Conservation (phyloP, 495 filamentous ascomycete species). For the Hyphodiscus hymeniophilus region DNA sequence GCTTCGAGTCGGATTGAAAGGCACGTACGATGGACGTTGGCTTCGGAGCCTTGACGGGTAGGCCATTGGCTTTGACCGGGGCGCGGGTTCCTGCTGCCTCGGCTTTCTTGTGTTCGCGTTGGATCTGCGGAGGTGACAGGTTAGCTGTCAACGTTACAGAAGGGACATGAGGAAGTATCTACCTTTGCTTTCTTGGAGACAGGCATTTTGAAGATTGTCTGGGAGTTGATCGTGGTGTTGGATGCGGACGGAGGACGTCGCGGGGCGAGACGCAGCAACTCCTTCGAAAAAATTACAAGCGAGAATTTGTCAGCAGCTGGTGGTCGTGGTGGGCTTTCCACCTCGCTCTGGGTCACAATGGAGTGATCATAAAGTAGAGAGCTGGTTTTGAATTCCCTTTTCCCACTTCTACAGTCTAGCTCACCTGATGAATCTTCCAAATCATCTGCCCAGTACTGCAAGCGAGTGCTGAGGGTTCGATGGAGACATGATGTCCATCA, state of each 20-base stretch:
- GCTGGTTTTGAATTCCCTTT: no score
- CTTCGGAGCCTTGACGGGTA: slow-evolving; percentile 32
- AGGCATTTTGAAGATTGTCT: slow-evolving; percentile 19
- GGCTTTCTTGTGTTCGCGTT: slow-evolving; percentile 34
- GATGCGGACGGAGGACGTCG: not conserved
- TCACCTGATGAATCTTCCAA: no score
- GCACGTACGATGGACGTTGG: slow-evolving; percentile 28
- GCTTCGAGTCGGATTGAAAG: not conserved
- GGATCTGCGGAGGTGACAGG: slow-evolving; percentile 11
- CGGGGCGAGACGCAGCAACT: not conserved
- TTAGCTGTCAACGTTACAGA: not conserved
- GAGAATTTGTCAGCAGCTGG: not conserved
- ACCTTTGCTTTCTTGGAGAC: slow-evolving; percentile 26
- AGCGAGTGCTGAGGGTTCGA: no score
- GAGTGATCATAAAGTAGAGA: no score
- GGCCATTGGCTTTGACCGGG: slow-evolving; percentile 31
- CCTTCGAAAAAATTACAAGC: not conserved
- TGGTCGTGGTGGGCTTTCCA: no score
- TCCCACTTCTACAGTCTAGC: no score
- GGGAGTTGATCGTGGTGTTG: not conserved
- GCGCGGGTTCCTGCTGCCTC: slow-evolving; percentile 31
- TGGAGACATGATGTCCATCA: no score
- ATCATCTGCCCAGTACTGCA: no score
- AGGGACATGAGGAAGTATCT: not conserved
- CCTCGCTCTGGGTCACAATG: no score